Conservation (phyloP, 495 filamentous ascomycete species). For the Penicillium mononematosum region DNA sequence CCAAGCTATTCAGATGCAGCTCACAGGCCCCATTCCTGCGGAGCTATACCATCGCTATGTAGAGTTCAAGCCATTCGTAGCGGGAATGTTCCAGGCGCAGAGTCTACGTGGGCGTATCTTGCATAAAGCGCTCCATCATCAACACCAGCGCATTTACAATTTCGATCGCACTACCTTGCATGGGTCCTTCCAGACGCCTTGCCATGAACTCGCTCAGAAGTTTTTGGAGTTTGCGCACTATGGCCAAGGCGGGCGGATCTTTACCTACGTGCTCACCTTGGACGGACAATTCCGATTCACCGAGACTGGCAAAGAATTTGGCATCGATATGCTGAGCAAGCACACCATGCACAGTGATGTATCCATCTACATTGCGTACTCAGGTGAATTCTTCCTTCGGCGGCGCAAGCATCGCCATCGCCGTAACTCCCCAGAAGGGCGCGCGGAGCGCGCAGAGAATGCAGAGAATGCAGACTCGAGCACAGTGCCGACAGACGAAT, state of each 20-base stretch:
- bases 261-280: conserved; percentile 88
- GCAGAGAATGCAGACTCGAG: conserved; percentile 3
- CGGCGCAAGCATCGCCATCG: conserved; percentile 51
- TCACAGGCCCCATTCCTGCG: conserved; percentile 75
- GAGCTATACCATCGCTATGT: conserved; percentile 86
- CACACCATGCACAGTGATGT: conserved; percentile 96
- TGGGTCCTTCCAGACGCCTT: conserved; percentile 58
- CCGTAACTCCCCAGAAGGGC: conserved; percentile 20
- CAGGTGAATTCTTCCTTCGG: conserved; percentile 89
- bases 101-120: conserved; percentile 76
- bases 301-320: conserved; percentile 91
- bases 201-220: conserved; percentile 63
- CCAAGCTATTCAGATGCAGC: conserved; percentile 89
- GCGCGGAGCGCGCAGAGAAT: neutral
- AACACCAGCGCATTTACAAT: conserved; percentile 86
- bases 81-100: conserved; percentile 76
- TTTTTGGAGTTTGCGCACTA: conserved; percentile 86
- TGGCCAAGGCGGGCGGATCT: conserved; percentile 80
- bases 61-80: conserved; percentile 87
- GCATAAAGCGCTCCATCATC: conserved; percentile 82
- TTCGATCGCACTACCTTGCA: conserved; percentile 71
- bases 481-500: conserved; percentile 17
- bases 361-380: conserved; percentile 82
- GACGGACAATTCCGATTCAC: conserved; percentile 86
- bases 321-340: conserved; percentile 86